Percentiles rank a stretch among this genome's conserved stretches.
Evolutionary conservation across 768 basidiomycete genomes (phyloP).

Genomic region (Tulasnella sp.): DNA sequence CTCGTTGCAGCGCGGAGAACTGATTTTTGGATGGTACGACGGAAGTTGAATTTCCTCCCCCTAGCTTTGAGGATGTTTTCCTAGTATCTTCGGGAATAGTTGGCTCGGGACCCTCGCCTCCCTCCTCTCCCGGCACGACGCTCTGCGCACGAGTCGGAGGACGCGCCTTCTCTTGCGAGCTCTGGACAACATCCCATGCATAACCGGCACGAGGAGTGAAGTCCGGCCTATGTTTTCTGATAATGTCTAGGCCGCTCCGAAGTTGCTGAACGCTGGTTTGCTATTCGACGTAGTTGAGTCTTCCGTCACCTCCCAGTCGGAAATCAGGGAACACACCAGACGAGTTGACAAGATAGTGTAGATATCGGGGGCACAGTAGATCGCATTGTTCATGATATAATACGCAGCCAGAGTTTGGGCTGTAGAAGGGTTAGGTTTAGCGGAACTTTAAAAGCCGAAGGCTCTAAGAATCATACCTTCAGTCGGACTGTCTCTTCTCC

Average conservation of each 20-base stretch:
- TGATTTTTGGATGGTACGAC: slow-evolving; percentile 3
- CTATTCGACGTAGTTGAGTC: background rate
- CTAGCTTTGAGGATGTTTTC: background rate
- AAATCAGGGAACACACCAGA: slow-evolving; percentile 37
- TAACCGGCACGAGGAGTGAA: slow-evolving; percentile 78
- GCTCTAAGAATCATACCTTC: slow-evolving; percentile 48
- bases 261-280: slow-evolving; percentile 25
- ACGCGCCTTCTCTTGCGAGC: background rate
- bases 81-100: background rate
- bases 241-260: slow-evolving; percentile 61
- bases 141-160: background rate
- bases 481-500: slow-evolving; percentile 70
- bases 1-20: background rate
- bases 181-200: slow-evolving; percentile 38
- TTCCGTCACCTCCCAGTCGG: background rate
- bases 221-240: slow-evolving; percentile 64
- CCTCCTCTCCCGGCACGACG: background rate
- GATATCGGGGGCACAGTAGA: slow-evolving; percentile 78
- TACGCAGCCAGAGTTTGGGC: slow-evolving; percentile 71
- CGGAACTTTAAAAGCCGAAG: background rate
- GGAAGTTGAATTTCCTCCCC: background rate
- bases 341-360: slow-evolving; percentile 78
- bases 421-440: slow-evolving; percentile 24
- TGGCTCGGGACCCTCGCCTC: background rate
- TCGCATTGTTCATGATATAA: slow-evolving; percentile 80